phyloP scores from a whole-genome alignment of 441 rosid genomes.

The Brassica balearica region DNA sequence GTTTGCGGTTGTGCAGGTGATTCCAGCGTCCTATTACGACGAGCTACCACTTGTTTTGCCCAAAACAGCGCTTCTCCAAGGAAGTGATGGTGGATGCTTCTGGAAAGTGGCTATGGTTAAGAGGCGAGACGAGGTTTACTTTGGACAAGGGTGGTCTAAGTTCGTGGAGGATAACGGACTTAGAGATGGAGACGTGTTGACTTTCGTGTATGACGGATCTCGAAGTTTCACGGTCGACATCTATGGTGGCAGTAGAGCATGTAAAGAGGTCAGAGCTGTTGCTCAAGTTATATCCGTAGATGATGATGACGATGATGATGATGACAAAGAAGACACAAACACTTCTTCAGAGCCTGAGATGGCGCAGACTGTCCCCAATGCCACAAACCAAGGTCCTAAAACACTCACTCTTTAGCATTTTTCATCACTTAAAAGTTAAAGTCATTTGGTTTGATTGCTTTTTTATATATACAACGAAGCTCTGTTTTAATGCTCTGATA shows the following conservation, averaged over 20 bases:
- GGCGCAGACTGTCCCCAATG: not conserved
- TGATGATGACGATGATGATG: constrained; percentile 30
- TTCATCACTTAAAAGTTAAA: not conserved
- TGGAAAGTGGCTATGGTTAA: constrained; percentile 9
- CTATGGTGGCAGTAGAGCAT: constrained; percentile 13
- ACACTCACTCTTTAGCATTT: not conserved
- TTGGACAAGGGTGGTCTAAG: constrained; percentile 25
- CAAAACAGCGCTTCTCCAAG: constrained; percentile 34
- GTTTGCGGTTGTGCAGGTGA: constrained; percentile 3
- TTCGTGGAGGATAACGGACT: constrained; percentile 33
- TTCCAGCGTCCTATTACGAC: constrained; percentile 23
- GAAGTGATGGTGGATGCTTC: constrained; percentile 16
- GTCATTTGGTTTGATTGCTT: not conserved
- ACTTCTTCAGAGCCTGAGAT: constrained; percentile 11
- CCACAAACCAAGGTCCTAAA: constrained; percentile 2
- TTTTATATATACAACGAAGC: not conserved
- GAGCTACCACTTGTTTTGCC: constrained; percentile 30
- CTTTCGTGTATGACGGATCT: constrained; percentile 28
- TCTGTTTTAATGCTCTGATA: not conserved
- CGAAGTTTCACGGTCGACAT: constrained; percentile 36
- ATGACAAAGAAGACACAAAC: constrained; percentile 24
- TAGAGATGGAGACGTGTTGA: constrained; percentile 24
- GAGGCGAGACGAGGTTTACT: not conserved
- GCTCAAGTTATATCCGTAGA: not conserved
- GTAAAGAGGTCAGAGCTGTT: constrained; percentile 17